Evolutionary conservation across 108 stramenopile genomes (phyloP).

Genomic region (Pseudonitzschia multiseries): DNA sequence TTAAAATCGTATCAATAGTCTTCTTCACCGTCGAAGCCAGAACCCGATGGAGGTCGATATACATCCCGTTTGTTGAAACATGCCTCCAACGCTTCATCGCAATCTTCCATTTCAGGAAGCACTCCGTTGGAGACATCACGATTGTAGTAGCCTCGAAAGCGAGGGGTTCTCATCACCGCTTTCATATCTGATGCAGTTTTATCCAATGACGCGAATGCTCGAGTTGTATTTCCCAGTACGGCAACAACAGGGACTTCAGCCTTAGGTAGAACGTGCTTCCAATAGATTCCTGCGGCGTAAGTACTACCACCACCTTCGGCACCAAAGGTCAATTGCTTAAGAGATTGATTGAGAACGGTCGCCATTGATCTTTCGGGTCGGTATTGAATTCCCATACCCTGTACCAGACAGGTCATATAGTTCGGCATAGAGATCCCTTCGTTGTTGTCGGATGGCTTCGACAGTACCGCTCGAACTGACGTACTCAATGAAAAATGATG

Average conservation of each 20-base stretch:
- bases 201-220: conserved; percentile 48
- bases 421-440: conserved; percentile 12
- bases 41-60: conserved; percentile 64
- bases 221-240: conserved; percentile 69
- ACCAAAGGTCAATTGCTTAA: conserved; percentile 44
- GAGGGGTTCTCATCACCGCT: conserved; percentile 43
- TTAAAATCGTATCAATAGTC: background rate
- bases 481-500: conserved; percentile 73
- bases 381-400: conserved; percentile 71
- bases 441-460: conserved; percentile 2
- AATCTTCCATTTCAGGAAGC: conserved; percentile 76
- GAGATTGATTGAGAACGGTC: conserved; percentile 51
- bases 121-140: conserved; percentile 68
- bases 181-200: conserved; percentile 49
- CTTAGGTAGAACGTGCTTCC: conserved; percentile 34
- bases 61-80: conserved; percentile 64
- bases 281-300: conserved; percentile 66
- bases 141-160: conserved; percentile 52
- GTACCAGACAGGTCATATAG: conserved; percentile 53
- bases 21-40: background rate
- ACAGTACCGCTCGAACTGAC: conserved; percentile 49
- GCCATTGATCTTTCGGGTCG: conserved; percentile 66
- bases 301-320: conserved; percentile 9
- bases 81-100: conserved; percentile 64
- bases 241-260: conserved; percentile 40